phyloP scores from a whole-genome alignment of 108 stramenopile species.

The Aurantiochytrium sp. region DNA sequence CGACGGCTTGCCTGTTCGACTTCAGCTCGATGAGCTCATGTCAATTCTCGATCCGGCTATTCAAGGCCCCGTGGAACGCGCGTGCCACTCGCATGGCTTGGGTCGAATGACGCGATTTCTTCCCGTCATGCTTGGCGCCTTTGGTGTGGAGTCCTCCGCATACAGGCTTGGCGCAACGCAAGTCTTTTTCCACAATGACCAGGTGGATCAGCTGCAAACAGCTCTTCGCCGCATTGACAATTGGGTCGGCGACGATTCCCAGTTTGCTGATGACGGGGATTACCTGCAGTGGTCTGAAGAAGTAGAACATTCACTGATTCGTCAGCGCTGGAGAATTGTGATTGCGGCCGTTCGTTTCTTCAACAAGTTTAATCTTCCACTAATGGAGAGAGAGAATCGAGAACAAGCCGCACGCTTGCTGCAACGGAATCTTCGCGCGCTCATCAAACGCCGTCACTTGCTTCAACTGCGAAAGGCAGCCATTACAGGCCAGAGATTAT shows the following conservation, averaged over 20 bases:
- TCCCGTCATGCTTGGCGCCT: constrained; percentile 33
- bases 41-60: constrained; percentile 16
- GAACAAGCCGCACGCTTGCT: background rate
- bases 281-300: no score
- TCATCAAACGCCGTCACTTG: background rate
- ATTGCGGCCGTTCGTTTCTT: background rate
- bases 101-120: background rate
- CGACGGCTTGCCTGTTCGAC: constrained; percentile 40
- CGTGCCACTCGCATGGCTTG: constrained; percentile 31
- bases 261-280: background rate
- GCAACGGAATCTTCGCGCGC: background rate
- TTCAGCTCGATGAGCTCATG: constrained; percentile 37
- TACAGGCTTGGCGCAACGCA: constrained; percentile 37
- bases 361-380: background rate
- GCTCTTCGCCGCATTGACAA: background rate
- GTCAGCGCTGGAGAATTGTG: background rate
- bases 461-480: background rate
- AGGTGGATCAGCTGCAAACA: background rate
- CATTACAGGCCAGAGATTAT: background rate
- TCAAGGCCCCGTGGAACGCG: constrained; percentile 23
- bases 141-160: constrained; percentile 21
- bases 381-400: background rate
- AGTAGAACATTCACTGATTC: background rate
- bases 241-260: background rate
- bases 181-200: constrained; percentile 30